A percentile compares a stretch with the other conserved stretches of the same genome.
Conservation (phyloP, 2,329 filamentous ascomycete genomes). For the Lasiodiplodia sp. region DNA sequence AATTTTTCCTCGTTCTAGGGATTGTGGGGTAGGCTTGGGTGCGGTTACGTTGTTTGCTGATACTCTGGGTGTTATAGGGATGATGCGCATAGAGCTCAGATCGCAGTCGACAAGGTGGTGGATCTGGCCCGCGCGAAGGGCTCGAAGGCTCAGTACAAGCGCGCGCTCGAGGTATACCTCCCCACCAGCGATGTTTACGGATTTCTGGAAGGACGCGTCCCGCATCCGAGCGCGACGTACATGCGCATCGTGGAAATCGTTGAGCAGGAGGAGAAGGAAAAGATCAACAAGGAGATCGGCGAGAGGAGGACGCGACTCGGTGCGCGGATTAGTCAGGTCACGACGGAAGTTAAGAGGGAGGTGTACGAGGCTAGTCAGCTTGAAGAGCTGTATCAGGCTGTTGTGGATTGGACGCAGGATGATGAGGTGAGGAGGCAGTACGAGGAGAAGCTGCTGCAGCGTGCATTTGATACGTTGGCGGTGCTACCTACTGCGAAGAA, state of each 20-base stretch:
- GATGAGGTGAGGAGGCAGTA: constrained; percentile 84
- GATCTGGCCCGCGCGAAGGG: constrained; percentile 76
- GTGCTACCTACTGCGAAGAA: constrained; percentile 75
- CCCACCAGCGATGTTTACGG: constrained; percentile 83
- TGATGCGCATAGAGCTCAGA: constrained; percentile 65
- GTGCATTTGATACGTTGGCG: constrained; percentile 79
- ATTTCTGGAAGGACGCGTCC: constrained; percentile 82
- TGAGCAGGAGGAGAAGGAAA: constrained; percentile 85
- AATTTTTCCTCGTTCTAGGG: neutral
- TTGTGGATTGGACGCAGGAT: constrained; percentile 90
- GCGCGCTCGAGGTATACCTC: constrained; percentile 73
- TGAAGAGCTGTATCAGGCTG: constrained; percentile 79
- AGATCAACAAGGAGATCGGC: constrained; percentile 87
- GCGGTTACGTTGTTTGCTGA: neutral
- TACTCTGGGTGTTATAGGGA: constrained; percentile 49
- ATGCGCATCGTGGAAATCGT: constrained; percentile 81
- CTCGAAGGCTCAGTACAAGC: constrained; percentile 74
- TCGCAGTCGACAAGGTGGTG: constrained; percentile 79
- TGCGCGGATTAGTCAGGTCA: constrained; percentile 83
- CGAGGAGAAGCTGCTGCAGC: constrained; percentile 86
- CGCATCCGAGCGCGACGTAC: constrained; percentile 81
- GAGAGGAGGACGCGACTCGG: constrained; percentile 88
- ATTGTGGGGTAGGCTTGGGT: neutral
- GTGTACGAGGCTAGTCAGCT: constrained; percentile 77
- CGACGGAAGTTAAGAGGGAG: constrained; percentile 84